Percentiles rank a stretch among this genome's conserved stretches.
Evolutionary conservation across 2,329 filamentous ascomycete species (phyloP).

Genomic region (Apiospora aurea): DNA sequence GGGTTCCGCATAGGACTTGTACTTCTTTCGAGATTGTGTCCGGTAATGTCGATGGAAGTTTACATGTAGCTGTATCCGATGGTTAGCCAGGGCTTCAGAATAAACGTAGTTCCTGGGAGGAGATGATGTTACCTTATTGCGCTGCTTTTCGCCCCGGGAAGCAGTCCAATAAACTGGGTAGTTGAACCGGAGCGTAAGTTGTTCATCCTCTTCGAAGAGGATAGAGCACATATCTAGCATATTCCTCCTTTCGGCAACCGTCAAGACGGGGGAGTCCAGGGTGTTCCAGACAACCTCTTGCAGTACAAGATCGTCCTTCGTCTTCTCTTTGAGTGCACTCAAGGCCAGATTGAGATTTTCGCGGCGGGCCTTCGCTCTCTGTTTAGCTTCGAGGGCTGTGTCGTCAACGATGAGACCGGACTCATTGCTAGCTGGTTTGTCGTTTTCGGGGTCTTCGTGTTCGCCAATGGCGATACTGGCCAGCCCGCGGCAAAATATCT

Average conservation of each 20-base stretch:
- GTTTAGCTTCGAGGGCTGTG: constrained; percentile 51
- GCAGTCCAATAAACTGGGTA: constrained; percentile 55
- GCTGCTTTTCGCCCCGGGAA: constrained; percentile 37
- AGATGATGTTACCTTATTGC: constrained; percentile 29
- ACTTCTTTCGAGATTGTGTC: constrained; percentile 38
- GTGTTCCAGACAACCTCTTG: constrained; percentile 57
- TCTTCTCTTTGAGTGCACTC: constrained; percentile 54
- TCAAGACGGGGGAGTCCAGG: constrained; percentile 54
- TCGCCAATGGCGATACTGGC: constrained; percentile 71
- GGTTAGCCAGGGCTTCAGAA: neutral
- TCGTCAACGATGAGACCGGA: constrained; percentile 57
- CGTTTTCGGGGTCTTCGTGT: constrained; percentile 45
- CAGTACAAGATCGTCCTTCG: constrained; percentile 53
- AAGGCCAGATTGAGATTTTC: constrained; percentile 56
- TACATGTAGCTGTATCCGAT: constrained; percentile 29
- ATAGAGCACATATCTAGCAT: constrained; percentile 59
- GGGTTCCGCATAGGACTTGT: constrained; percentile 28
- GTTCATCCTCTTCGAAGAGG: constrained; percentile 57
- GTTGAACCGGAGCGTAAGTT: constrained; percentile 53
- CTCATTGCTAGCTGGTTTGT: constrained; percentile 37
- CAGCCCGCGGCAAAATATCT: constrained; percentile 64
- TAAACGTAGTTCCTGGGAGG: neutral
- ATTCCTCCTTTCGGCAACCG: constrained; percentile 56
- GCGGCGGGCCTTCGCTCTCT: constrained; percentile 55
- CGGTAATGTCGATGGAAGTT: constrained; percentile 38